Evolutionary conservation across 2,329 filamentous ascomycete species (phyloP), one percentile per base, ranked within the genome.

Genomic region (Rutstroemia sp.): DNA sequence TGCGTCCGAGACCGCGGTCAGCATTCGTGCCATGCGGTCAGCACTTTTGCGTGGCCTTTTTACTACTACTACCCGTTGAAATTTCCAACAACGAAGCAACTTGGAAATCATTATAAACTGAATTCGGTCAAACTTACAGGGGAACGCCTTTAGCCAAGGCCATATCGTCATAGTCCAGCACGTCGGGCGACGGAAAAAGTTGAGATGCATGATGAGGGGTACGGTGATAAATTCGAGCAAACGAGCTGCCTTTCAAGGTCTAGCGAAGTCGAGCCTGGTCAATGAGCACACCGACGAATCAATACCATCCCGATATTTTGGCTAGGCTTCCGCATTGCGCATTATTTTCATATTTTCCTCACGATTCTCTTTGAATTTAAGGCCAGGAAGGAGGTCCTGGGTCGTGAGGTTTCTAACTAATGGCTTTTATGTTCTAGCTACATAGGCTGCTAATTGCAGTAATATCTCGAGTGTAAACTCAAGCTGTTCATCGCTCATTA

Each of bases 401-500:
- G 9, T 51, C 39, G 23, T 40, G 52, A 51, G 40, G 48, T 51
- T 17, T 52, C 54, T 52, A 60, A 63, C 60, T 61, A 57, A 63
- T 58, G 59, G 61, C 60, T 61, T 68, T 68, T 60, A 59, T 64
- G 54, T 57, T 67, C 65, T 69, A 68, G 63, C 65, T 68, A 68
- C 65, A 60, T 64, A 64, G 57, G 55, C 59, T 64, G 64, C 61
- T 54, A 46, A 57, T 51, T 39, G 60, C 62, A 64, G 63, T 61
- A 60, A 60, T 47, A 60, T 60, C 54, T 63, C 53, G 63, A 64
- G 65, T 61, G 51, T 59, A 52, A 50, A 60, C 58, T 61, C 60
- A 57, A 59, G 60, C 50, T 60, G 56, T 64, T 64, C 62, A 60
- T 68, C 59, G 60, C 62, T 66, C 65, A 60, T 65, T 62, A 65